Conservation (phyloP, 1,139 yeast genomes). For the Meyerozyma sp. region DNA sequence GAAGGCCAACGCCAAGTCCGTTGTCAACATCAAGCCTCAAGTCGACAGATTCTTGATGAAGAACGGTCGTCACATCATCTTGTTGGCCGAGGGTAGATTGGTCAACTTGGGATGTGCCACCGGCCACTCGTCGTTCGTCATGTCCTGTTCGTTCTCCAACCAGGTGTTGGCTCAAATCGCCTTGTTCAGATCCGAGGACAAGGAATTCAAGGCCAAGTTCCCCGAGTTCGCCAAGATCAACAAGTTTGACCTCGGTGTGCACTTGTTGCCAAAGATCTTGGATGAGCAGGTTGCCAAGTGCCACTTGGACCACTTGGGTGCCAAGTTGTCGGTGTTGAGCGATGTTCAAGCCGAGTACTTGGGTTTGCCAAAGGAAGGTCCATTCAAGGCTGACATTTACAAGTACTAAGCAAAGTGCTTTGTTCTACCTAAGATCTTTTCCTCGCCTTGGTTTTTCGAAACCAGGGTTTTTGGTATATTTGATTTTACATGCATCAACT, state of each 20-base stretch:
- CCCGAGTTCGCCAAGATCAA: slow-evolving; percentile 93
- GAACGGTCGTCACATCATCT: slow-evolving; percentile 90
- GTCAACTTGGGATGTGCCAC: slow-evolving; percentile 99
- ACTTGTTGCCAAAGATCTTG: slow-evolving; percentile 95
- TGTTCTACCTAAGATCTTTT: slow-evolving; percentile 4
- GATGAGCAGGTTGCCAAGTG: slow-evolving; percentile 99
- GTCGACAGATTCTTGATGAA: slow-evolving; percentile 95
- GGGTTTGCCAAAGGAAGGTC: slow-evolving; percentile 91
- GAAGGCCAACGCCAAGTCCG: slow-evolving; percentile 84
- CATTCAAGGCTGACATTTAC: slow-evolving; percentile 98
- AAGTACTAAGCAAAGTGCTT: slow-evolving; percentile 61
- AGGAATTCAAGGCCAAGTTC: slow-evolving; percentile 70
- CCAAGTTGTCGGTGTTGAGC: slow-evolving; percentile 74
- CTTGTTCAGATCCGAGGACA: slow-evolving; percentile 85
- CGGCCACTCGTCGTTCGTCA: slow-evolving; percentile 98
- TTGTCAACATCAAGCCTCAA: slow-evolving; percentile 97
- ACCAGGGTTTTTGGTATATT: slow-evolving; percentile 3
- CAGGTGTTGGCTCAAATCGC: slow-evolving; percentile 99
- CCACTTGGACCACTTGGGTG: slow-evolving; percentile 95
- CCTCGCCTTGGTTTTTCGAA: slow-evolving; percentile 2
- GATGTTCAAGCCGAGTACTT: slow-evolving; percentile 90
- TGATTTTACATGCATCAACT: slow-evolving; percentile 42
- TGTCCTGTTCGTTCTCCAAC: slow-evolving; percentile 99
- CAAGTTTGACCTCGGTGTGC: slow-evolving; percentile 89
- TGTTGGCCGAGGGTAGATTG: slow-evolving; percentile 99